Base-by-base conservation (phyloP, 306 rosid genomes). In the Prunus persica region DNA sequence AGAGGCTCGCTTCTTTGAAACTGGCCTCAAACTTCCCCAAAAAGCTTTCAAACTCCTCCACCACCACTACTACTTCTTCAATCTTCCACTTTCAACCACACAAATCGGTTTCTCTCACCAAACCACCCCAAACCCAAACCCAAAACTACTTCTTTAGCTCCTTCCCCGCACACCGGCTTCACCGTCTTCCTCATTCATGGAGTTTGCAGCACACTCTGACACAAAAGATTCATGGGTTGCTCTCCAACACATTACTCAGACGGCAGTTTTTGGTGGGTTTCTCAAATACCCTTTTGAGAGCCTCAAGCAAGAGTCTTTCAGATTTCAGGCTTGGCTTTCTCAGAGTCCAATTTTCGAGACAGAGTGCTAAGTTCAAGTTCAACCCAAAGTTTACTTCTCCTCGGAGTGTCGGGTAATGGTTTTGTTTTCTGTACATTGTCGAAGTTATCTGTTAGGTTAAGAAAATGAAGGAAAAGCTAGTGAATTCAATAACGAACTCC, bases 381-480 rank as follows among this genome's bases (percentile, higher is more conserved):
- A 70, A 69, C 70, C 82, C 77, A 19, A 61, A 50, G 54, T 52
- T 22, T 65, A 65, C 60, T 67, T 74, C 60, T 65, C n/a, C 64
- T 60, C 41, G 64, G 41, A 75, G 82, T 77, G 58, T 57, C 68
- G 78, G 96, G 98, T 93, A 89, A 86, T 75, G 76, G 4, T 54
- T 74, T 49, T 12, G 8, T 47, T 64, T 71, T 24, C 14, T 77
- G 61, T 57, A 3, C 5, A 57, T 57, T 0, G 28, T 61, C 46
- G 5, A 43, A 73, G 27, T 69, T 45, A 50, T 18, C 30, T 30
- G 41, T 49, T 46, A 30, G 3, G 3, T 56, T 55, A 6, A 15
- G 62, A 79, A 54, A 25, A 25, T 67, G 49, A 52, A 73, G 27
- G 71, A 27, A 65, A 13, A 34, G 49, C 2, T 51, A 73, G 25